Conservation (phyloP, 208 protist genomes). For the Polymyxa betae region DNA sequence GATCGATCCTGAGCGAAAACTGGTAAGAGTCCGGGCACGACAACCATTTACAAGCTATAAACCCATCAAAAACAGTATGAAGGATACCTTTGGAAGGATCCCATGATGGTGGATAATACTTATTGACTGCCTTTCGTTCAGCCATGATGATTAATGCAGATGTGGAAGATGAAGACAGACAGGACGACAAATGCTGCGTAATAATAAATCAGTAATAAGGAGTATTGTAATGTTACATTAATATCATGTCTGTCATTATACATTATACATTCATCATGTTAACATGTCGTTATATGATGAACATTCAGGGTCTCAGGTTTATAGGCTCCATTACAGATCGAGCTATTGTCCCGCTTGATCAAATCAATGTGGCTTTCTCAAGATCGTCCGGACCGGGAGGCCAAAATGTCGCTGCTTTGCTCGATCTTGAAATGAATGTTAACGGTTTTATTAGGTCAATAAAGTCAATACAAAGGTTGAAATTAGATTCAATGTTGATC, state of each 20-base stretch:
- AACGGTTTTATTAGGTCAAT: constrained; percentile 52
- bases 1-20: neutral
- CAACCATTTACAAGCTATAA: constrained; percentile 9
- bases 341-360: neutral
- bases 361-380: constrained; percentile 28
- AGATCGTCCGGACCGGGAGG: constrained; percentile 68
- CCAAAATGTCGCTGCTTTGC: constrained; percentile 69
- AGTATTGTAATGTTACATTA: too few species aligned
- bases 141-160: too few species aligned
- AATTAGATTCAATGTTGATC: constrained; percentile 66
- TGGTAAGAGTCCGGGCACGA: constrained; percentile 53
- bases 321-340: too few species aligned
- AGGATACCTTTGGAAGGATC: constrained; percentile 57
- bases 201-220: too few species aligned
- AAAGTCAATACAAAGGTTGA: constrained; percentile 71
- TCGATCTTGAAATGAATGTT: neutral
- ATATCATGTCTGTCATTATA: too few species aligned
- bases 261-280: too few species aligned
- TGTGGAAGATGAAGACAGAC: too few species aligned
- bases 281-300: too few species aligned
- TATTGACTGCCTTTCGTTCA: constrained; percentile 50
- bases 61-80: constrained; percentile 39
- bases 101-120: constrained; percentile 65
- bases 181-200: too few species aligned
- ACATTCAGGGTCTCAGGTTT: too few species aligned